Base-by-base conservation (phyloP, 768 basidiomycete species). In the Psilocybe sp. region DNA sequence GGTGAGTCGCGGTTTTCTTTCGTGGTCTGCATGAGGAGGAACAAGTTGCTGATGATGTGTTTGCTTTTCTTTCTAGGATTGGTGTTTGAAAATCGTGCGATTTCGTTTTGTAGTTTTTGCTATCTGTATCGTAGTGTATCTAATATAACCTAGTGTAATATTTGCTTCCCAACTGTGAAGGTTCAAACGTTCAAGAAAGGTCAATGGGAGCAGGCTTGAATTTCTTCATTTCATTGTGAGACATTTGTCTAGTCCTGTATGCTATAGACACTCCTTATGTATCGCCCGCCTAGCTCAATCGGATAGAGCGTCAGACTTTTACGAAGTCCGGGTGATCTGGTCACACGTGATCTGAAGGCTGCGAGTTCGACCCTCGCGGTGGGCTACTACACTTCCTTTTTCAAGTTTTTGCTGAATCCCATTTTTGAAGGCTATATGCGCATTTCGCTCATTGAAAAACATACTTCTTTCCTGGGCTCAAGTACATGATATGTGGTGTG, bases 331-430 rank as follows among this genome's bases (percentile, higher is more conserved):
- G 55, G 57, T 60, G 50, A 56, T 48, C 56, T 44, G 59, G 53
- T 51, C 52, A 53, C 44, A 42, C 20, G 44, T 57, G 46, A 85
- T 86, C 84, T 86, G 81, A 85, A 86, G 82, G 84, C 80, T 85
- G 84, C 84, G 84, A 81, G 84, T 86, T 85, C 84, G 84, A 86
- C 78, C 82, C 84, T 81, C 84, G 84, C 84, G 83, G 81, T 84
- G 84, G 84, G 83, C 84, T 85, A 80, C 5, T 53, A 3, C 15
- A 39, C n/a, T 38, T 50, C 43, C 37, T 40, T 39, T 40, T 34
- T 15, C 37, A n/a, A 20, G 16, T 19, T 16, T 28, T 33, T 15
- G 34, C 37, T 36, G 23, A 28, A n/a, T n/a, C n/a, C n/a, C n/a
- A n/a, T n/a, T n/a, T n/a, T n/a, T n/a, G n/a, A n/a, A n/a, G n/a